Percentiles rank a stretch among this genome's conserved stretches.
Evolutionary conservation across 768 basidiomycete genomes (phyloP).

Genomic region (Boletus tylopilopsis): DNA sequence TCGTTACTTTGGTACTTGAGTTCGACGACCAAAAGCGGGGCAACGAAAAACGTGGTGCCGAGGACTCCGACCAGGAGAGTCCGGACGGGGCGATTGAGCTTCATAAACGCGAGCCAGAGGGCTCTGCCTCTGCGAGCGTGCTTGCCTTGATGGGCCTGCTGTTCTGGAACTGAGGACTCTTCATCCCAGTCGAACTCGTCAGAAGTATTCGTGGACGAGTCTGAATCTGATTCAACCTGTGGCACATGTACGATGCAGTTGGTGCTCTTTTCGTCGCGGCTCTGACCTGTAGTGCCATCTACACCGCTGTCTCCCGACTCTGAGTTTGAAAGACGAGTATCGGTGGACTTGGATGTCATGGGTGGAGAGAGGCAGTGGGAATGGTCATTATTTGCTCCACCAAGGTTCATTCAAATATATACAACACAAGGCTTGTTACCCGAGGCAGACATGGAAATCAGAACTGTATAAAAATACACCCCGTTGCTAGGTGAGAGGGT

Average conservation of each 20-base stretch:
- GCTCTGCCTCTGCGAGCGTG: slow-evolving; percentile 61
- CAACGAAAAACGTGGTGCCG: slow-evolving; percentile 60
- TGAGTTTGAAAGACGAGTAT: slow-evolving; percentile 4
- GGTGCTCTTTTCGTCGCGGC: slow-evolving; percentile 12
- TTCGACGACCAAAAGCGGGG: slow-evolving; percentile 66
- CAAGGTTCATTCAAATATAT: no score
- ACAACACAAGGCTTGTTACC: no score
- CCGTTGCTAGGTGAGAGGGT: no score
- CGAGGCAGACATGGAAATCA: no score
- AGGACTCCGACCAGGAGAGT: slow-evolving; percentile 56
- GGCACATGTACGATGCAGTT: slow-evolving; percentile 4
- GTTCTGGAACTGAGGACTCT: slow-evolving; percentile 36
- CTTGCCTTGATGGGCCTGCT: slow-evolving; percentile 20
- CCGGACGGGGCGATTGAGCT: slow-evolving; percentile 55
- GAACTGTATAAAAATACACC: no score
- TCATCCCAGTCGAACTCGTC: slow-evolving; percentile 79
- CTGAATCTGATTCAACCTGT: slow-evolving; percentile 28
- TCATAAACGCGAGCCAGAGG: slow-evolving; percentile 64
- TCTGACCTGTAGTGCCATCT: background rate
- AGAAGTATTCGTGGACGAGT: slow-evolving; percentile 53
- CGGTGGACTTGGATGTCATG: slow-evolving; percentile 14
- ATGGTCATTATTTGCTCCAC: slow-evolving; percentile 4
- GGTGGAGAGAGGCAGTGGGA: background rate
- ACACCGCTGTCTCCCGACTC: slow-evolving; percentile 6
- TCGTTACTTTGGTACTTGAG: slow-evolving; percentile 49